Base-by-base conservation (phyloP, 306 rosid genomes). In the Fragaria iinumae region DNA sequence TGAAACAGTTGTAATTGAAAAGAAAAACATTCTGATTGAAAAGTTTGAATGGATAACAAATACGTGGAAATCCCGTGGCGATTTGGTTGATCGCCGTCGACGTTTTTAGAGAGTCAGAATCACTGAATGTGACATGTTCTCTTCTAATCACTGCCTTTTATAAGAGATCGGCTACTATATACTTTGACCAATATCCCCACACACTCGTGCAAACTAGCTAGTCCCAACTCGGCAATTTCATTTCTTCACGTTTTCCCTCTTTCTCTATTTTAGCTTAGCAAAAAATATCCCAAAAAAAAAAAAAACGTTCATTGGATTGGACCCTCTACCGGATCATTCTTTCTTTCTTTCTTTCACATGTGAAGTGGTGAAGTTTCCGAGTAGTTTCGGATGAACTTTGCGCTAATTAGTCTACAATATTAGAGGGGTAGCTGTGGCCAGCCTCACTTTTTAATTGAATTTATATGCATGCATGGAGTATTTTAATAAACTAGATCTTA, bases 111-210 rank as follows among this genome's bases (percentile, higher is more conserved):
- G 56, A 20, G 71, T 85, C 86, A 67, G 81, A 82, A 81, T 79
- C 84, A 85, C 10, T 75, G 83, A 83, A 79, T 70, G 39, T 49
- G 83, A 79, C 80, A 18, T 50, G 13, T 62, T 16, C 71, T 18
- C 47, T 44, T 63, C 34, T 34, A 59, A 5, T 29, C 69, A 20
- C 34, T 41, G 23, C 48, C 20, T 65, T 13, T 23, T 39, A 29
- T 27, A 27, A 27, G 27, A 27, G 27, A 27, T 27, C 27, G 27
- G 27, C 27, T 27, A 27, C 27, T 27, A 27, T 27, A 27, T 29
- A 62, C 39, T 62, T 62, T 62, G 67, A 57, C 66, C 10, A 8
- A 8, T 20, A 7, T 20, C 8, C 25, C 63, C 63, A 56, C 63
- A 21, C 63, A 56, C 63, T 21, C 63, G 63, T 56, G 63, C 63